Conservation (phyloP, 169 alveolate species). For the Eimeria falciformis region DNA sequence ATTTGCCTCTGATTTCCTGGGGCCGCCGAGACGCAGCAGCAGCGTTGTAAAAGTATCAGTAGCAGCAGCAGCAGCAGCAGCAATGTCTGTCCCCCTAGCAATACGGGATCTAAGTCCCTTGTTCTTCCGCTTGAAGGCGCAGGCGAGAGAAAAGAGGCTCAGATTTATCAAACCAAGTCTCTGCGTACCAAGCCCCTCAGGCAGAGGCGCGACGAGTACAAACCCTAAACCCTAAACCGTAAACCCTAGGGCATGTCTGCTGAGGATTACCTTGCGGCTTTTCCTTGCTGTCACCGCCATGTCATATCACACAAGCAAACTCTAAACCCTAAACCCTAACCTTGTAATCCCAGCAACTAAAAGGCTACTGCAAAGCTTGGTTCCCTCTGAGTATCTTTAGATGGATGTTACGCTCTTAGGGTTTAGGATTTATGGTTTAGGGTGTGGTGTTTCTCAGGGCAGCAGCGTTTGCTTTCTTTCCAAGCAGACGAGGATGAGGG, state of each 20-base stretch:
- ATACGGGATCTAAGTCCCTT: slow-evolving; percentile 37
- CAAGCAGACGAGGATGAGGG: slow-evolving; percentile 74
- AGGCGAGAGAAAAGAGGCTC: slow-evolving; percentile 13
- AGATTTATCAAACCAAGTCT: not conserved
- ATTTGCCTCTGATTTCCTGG: too few species aligned
- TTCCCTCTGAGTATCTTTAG: too few species aligned
- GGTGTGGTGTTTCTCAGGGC: slow-evolving; percentile 15
- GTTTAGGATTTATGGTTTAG: not conserved
- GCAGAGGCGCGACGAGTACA: slow-evolving; percentile 42
- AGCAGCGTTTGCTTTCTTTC: slow-evolving; percentile 65
- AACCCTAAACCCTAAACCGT: not conserved
- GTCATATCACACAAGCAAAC: too few species aligned
- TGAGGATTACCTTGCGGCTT: too few species aligned
- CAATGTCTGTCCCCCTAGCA: slow-evolving; percentile 21
- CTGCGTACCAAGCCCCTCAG: slow-evolving; percentile 41
- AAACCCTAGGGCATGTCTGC: too few species aligned
- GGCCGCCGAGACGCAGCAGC: too few species aligned
- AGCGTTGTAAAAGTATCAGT: not conserved
- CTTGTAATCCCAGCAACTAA: too few species aligned
- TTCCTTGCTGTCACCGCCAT: too few species aligned
- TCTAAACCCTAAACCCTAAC: too few species aligned
- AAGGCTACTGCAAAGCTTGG: too few species aligned
- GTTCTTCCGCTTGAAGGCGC: slow-evolving; percentile 37
- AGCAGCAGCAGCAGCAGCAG: slow-evolving; percentile 56
- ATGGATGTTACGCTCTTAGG: not conserved